Conservation (phyloP, 305 asterid genomes). For the Solanum hybrid region DNA sequence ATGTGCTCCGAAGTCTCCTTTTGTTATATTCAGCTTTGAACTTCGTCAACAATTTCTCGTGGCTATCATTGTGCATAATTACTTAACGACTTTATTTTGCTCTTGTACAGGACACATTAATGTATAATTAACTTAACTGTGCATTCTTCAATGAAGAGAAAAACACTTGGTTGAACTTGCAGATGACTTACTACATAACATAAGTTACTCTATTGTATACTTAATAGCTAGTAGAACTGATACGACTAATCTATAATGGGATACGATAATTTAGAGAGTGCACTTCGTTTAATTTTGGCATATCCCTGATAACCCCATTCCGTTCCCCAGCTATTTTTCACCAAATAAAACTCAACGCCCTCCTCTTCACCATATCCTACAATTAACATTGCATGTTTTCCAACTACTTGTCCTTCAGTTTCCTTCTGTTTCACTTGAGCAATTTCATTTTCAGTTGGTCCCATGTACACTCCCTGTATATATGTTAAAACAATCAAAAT, state of each 20-base stretch:
- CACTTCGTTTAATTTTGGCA: background rate
- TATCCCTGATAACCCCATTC: background rate
- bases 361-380: background rate
- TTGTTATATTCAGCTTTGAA: background rate
- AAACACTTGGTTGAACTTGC: background rate
- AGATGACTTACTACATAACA: background rate
- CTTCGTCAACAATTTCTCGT: background rate
- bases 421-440: background rate
- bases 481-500: background rate
- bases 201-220: background rate
- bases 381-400: background rate
- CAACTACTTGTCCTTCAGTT: background rate
- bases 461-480: background rate
- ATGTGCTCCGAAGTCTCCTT: background rate
- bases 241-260: background rate
- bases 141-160: background rate
- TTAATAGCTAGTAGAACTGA: background rate
- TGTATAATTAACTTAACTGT: background rate
- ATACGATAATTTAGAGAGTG: background rate
- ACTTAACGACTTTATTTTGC: background rate
- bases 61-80: rapidly evolving
- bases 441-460: background rate
- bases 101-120: background rate
- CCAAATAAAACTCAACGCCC: background rate
- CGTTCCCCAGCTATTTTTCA: background rate